Conservation (phyloP, 75 land plant genomes). For the Pinus tabuliformis region DNA sequence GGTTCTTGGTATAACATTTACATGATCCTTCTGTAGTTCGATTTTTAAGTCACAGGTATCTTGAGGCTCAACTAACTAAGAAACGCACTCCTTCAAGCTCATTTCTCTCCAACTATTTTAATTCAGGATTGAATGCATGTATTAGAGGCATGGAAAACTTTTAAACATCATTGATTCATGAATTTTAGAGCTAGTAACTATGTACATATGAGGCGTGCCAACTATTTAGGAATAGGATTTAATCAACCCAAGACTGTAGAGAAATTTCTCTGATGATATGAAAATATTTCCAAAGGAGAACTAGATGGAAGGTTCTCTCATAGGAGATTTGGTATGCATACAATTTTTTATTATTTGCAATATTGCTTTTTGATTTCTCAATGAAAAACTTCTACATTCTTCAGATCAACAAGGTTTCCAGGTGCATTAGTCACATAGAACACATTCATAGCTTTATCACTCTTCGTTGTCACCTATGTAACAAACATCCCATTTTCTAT, state of each 20-base stretch:
- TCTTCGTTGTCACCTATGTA: constrained; percentile 60
- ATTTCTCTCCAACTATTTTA: no score
- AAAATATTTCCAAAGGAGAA: constrained; percentile 40
- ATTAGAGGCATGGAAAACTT: no score
- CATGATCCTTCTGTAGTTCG: no score
- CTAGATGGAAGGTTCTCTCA: constrained; percentile 16
- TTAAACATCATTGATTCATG: no score
- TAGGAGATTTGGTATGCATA: constrained; percentile 12
- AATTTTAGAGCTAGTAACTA: no score
- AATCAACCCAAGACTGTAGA: constrained; percentile 34
- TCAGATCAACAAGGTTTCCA: constrained; percentile 51
- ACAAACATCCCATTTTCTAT: constrained; percentile 86
- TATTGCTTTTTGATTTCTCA: constrained; percentile 32
- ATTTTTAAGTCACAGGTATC: no score
- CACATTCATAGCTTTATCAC: constrained; percentile 47
- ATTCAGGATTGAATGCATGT: no score
- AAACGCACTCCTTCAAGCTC: no score
- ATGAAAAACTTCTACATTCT: constrained; percentile 56
- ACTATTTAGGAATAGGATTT: background rate
- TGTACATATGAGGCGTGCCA: no score
- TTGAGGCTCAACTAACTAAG: no score
- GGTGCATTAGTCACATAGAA: constrained; percentile 74
- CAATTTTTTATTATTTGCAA: constrained; percentile 38
- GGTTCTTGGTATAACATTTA: no score
- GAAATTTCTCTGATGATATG: constrained; percentile 32